Evolutionary conservation across 1,284 basidiomycete genomes (phyloP).

Genomic region (Pascua sp.): DNA sequence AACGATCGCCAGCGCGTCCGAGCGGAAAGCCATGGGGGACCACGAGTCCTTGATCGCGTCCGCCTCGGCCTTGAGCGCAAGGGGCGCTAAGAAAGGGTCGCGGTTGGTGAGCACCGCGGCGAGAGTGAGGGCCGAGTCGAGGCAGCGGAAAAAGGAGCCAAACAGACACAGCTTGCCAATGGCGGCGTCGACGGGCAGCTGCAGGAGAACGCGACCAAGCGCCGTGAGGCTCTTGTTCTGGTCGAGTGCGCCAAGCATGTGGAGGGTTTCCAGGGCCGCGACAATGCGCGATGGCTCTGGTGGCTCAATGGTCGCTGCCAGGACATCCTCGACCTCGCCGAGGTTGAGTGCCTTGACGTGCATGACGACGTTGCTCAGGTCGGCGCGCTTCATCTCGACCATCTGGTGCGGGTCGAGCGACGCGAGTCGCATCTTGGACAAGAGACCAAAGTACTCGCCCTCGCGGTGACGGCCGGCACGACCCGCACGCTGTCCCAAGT

Average conservation of each 20-base stretch:
- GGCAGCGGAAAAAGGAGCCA: slow-evolving; percentile 89
- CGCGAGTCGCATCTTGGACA: slow-evolving; percentile 64
- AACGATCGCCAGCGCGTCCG: slow-evolving; percentile 77
- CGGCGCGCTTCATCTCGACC: slow-evolving; percentile 95
- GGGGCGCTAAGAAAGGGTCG: slow-evolving; percentile 83
- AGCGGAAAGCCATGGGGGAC: slow-evolving; percentile 68
- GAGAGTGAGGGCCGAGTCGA: slow-evolving; percentile 83
- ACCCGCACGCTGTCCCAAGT: slow-evolving; percentile 87
- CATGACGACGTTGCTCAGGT: slow-evolving; percentile 89
- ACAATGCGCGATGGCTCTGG: slow-evolving; percentile 73
- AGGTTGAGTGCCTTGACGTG: slow-evolving; percentile 96
- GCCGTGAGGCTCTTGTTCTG: slow-evolving; percentile 71
- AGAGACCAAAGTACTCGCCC: slow-evolving; percentile 86
- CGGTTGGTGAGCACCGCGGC: slow-evolving; percentile 86
- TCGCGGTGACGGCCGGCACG: slow-evolving; percentile 88
- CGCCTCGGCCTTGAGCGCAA: slow-evolving; percentile 52
- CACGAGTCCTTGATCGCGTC: slow-evolving; percentile 72
- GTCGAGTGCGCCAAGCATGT: slow-evolving; percentile 86
- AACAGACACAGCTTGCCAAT: slow-evolving; percentile 86
- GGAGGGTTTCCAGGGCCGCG: slow-evolving; percentile 75
- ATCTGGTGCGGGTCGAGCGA: slow-evolving; percentile 76
- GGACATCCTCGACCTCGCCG: slow-evolving; percentile 81
- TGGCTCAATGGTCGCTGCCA: slow-evolving; percentile 82
- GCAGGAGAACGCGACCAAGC: slow-evolving; percentile 80
- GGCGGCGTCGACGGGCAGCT: slow-evolving; percentile 84